A percentile compares a stretch with the other conserved stretches of the same genome.
Conservation (phyloP, 2,329 filamentous ascomycete genomes). For the Aspergillus uvarum region DNA sequence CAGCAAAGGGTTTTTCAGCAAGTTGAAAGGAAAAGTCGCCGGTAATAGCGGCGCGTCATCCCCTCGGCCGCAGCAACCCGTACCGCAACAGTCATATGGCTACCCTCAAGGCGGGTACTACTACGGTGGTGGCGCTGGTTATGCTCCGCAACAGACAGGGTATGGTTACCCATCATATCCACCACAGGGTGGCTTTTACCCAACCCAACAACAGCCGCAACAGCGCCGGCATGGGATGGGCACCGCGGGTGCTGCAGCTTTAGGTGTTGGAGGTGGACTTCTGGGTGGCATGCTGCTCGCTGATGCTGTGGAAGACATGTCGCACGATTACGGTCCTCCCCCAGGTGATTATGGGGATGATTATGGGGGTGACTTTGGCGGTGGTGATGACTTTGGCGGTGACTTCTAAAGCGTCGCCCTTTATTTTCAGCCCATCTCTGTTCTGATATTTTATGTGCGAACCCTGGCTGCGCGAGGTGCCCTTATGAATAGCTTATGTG, state of each 20-base stretch:
- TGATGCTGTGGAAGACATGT: constrained; percentile 60
- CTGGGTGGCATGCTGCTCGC: constrained; percentile 73
- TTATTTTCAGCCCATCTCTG: not conserved
- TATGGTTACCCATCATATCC: constrained; percentile 42
- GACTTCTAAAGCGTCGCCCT: not conserved
- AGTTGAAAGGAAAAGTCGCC: constrained; percentile 51
- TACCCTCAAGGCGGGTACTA: constrained; percentile 27
- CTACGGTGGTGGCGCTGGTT: constrained; percentile 34
- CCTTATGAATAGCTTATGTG: no score
- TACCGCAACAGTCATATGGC: constrained; percentile 28
- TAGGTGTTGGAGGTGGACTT: constrained; percentile 79
- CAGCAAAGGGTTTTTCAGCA: constrained; percentile 52
- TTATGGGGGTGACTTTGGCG: constrained; percentile 29
- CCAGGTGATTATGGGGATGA: constrained; percentile 46
- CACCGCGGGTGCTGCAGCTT: constrained; percentile 68
- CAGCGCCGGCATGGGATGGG: constrained; percentile 57
- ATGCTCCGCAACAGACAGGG: constrained; percentile 29
- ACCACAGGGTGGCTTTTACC: constrained; percentile 38
- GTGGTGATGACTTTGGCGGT: constrained; percentile 22
- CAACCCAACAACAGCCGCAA: constrained; percentile 43
- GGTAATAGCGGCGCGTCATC: constrained; percentile 21
- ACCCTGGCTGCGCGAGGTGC: not conserved
- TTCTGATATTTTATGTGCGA: not conserved
- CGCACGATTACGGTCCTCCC: not conserved
- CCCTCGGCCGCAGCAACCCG: constrained; percentile 19